phyloP scores from a whole-genome alignment of 148 eudicot species.

The Euryodendron excelsum region DNA sequence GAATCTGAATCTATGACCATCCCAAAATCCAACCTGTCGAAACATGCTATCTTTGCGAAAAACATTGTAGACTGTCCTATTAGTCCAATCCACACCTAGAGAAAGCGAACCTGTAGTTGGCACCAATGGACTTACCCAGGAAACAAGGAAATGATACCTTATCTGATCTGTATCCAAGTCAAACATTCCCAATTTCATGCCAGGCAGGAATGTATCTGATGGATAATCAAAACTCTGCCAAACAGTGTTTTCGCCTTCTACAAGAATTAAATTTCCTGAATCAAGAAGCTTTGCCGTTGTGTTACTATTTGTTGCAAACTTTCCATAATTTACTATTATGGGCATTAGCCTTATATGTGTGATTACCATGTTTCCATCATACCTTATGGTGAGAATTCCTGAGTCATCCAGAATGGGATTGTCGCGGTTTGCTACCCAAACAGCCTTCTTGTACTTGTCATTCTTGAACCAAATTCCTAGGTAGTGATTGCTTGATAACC shows the following conservation, averaged over 20 bases:
- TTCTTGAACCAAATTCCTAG: slow-evolving; percentile 9
- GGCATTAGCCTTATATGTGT: neutral
- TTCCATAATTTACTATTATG: slow-evolving; percentile 7
- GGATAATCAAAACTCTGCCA: slow-evolving; percentile 30
- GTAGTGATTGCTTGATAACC: neutral
- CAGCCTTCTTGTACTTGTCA: neutral
- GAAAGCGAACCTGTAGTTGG: slow-evolving; percentile 14
- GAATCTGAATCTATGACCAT: neutral
- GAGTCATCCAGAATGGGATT: neutral
- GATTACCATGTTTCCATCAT: slow-evolving; percentile 8
- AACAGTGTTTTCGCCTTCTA: no score
- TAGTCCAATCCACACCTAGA: neutral
- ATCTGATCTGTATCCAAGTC: neutral
- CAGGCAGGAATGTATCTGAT: slow-evolving; percentile 20
- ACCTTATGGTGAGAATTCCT: neutral
- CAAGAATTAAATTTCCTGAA: slow-evolving; percentile 18
- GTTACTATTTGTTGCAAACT: neutral
- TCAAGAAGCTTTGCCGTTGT: slow-evolving; percentile 14
- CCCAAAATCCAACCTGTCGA: neutral
- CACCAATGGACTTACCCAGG: slow-evolving; percentile 19
- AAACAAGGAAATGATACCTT: neutral
- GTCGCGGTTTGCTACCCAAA: slow-evolving; percentile 16
- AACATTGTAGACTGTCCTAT: neutral
- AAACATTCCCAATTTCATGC: slow-evolving; percentile 23
- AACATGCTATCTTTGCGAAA: neutral